phyloP scores from a whole-genome alignment of 495 filamentous ascomycete genomes.

The Neurospora sp. region DNA sequence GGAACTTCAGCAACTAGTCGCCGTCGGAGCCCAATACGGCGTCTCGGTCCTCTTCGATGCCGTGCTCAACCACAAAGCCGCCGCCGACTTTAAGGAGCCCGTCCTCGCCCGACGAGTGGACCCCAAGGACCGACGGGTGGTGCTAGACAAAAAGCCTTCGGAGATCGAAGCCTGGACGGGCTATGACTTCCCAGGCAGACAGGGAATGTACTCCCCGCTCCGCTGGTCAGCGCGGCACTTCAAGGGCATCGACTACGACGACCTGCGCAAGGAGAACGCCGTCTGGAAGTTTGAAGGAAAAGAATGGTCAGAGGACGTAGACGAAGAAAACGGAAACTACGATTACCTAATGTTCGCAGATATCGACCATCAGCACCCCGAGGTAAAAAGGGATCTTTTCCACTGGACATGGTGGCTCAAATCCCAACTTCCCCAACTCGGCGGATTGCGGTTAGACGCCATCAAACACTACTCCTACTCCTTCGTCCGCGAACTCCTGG shows the following conservation, averaged over 20 bases:
- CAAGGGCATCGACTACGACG: conserved; percentile 60
- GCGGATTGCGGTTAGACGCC: conserved; percentile 64
- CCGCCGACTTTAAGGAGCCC: conserved; percentile 51
- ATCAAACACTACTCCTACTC: conserved; percentile 62
- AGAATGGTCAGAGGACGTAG: conserved; percentile 51
- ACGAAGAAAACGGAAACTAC: conserved; percentile 60
- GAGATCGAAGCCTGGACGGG: conserved; percentile 62
- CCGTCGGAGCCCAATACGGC: conserved; percentile 36
- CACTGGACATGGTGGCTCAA: conserved; percentile 61
- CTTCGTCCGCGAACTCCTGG: conserved; percentile 46
- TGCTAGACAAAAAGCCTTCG: conserved; percentile 32
- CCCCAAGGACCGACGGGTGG: conserved; percentile 46
- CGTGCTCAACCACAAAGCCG: conserved; percentile 69
- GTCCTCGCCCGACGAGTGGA: conserved; percentile 51
- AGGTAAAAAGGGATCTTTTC: conserved; percentile 53
- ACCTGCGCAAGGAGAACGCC: conserved; percentile 41
- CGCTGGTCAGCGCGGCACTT: conserved; percentile 64
- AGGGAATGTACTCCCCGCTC: conserved; percentile 45
- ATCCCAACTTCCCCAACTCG: conserved; percentile 41
- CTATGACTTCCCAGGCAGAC: conserved; percentile 55
- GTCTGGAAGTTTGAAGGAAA: conserved; percentile 61
- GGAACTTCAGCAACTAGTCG: conserved; percentile 44
- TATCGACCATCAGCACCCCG: conserved; percentile 56
- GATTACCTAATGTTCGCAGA: conserved; percentile 61
- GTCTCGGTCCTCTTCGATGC: conserved; percentile 63